phyloP scores from a whole-genome alignment of 768 basidiomycete species.

The Cystofilobasidium bisporidii region DNA sequence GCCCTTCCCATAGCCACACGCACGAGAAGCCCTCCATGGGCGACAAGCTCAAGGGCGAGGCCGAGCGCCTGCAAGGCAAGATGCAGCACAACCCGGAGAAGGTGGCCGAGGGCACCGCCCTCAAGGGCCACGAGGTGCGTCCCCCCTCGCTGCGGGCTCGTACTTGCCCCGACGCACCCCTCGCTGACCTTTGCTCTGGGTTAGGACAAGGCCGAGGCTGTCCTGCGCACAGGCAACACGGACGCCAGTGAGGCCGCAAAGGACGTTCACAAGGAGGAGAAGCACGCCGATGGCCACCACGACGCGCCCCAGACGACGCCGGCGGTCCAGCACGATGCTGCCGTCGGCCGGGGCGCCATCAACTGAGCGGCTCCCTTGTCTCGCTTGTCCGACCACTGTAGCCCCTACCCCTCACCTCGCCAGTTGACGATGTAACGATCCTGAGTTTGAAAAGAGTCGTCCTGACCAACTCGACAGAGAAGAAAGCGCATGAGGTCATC shows the following conservation, averaged over 20 bases:
- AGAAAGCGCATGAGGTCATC: too few relatives aligned
- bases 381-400: too few relatives aligned
- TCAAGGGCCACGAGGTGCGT: constrained; percentile 24
- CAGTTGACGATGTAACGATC: too few relatives aligned
- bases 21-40: background rate
- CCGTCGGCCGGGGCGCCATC: too few relatives aligned
- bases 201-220: constrained; percentile 7
- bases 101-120: constrained; percentile 33
- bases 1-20: background rate
- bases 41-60: constrained; percentile 10
- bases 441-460: too few relatives aligned
- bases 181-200: background rate
- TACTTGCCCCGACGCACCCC: background rate
- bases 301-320: too few relatives aligned
- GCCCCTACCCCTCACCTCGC: too few relatives aligned
- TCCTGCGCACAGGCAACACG: background rate
- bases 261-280: background rate
- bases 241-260: background rate
- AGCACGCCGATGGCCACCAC: background rate
- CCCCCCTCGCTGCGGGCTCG: background rate
- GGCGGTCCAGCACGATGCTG: too few relatives aligned
- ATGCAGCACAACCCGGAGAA: constrained; percentile 33
- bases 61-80: constrained; percentile 30
- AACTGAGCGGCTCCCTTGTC: too few relatives aligned
- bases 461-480: too few relatives aligned